Base-by-base conservation (phyloP, 192 early-diverging fungal genomes). In the Coemansia sp. region DNA sequence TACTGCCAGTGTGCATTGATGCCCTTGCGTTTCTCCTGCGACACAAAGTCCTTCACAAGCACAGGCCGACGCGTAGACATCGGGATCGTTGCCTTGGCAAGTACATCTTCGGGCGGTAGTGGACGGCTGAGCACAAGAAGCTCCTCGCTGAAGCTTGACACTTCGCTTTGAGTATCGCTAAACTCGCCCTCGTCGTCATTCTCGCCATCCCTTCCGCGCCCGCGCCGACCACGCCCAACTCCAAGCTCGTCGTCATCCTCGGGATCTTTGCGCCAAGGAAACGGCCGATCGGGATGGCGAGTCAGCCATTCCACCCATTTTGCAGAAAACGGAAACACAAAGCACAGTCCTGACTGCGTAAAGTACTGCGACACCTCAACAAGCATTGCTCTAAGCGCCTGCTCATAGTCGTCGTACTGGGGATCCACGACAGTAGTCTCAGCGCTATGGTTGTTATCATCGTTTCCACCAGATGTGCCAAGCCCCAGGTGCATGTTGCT, bases 1-100 rank as follows among this genome's bases (percentile, higher is more conserved):
- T 83, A 83, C 69, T 83, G 80, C 80, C 75, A 83, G 67, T 83
- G 80, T 48, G 80, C 80, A 16, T 83, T 78, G 62, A 83, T 83
- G 6, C 80, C 80, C 64, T 62, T 69, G 64, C 72, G 80, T 38
- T 75, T 73, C 58, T 78, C 68, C 56, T 77, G 71, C 58, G 80
- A 68, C 11, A 75, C 72, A 72, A 75, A 73, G 68, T 83, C 68
- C 26, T 71, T 71, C 26, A 73, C 75, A 9, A 60, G 76, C 23
- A 71, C 71, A 0, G 75, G 71, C 15, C 76, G 71, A 21, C 75
- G 71, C 66, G 57, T 74, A 6, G 75, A 77, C 80, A 77, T 83
- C n/a, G 80, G 80, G 33, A 83, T 77, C 45, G 69, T 75, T 5
- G 80, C 80, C 56, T 73, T 68, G 58, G 72, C 77, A 41, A 83